Conservation (phyloP, 2,329 filamentous ascomycete species). For the Truncatella angustata region DNA sequence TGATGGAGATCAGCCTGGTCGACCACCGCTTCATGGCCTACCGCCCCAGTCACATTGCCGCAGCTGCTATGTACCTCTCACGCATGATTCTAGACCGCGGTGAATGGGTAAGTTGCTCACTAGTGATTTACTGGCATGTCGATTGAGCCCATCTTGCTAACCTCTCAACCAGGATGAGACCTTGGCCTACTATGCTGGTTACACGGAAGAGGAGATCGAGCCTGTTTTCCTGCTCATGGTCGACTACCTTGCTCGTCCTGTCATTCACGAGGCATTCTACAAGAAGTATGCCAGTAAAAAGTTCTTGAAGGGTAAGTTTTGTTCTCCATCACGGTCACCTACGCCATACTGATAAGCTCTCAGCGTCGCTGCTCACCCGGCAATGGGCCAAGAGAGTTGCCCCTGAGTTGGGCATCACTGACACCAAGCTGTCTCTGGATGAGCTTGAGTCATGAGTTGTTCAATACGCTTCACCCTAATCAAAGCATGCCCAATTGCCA, state of each 20-base stretch:
- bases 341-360: conserved; percentile 25
- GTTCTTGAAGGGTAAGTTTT: conserved; percentile 84
- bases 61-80: conserved; percentile 91
- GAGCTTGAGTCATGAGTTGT: conserved; percentile 34
- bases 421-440: conserved; percentile 49
- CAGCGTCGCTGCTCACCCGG: conserved; percentile 87
- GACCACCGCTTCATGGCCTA: conserved; percentile 93
- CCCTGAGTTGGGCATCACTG: conserved; percentile 51
- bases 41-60: conserved; percentile 85
- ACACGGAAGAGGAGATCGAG: conserved; percentile 87
- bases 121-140: conserved; percentile 16
- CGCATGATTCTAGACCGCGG: conserved; percentile 88
- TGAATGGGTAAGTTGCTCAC: conserved; percentile 70
- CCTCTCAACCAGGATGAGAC: conserved; percentile 68
- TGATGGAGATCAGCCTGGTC: conserved; percentile 94
- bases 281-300: conserved; percentile 99
- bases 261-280: conserved; percentile 96
- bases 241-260: conserved; percentile 88
- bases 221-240: conserved; percentile 94
- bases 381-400: conserved; percentile 89
- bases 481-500: conserved; percentile 9
- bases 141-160: conserved; percentile 29
- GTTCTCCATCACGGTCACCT: too few species aligned
- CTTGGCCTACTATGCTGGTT: conserved; percentile 86
- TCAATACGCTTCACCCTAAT: conserved; percentile 6